Evolutionary conservation across 1,284 basidiomycete species (phyloP).

Genomic region (Hymenochaete sp.): DNA sequence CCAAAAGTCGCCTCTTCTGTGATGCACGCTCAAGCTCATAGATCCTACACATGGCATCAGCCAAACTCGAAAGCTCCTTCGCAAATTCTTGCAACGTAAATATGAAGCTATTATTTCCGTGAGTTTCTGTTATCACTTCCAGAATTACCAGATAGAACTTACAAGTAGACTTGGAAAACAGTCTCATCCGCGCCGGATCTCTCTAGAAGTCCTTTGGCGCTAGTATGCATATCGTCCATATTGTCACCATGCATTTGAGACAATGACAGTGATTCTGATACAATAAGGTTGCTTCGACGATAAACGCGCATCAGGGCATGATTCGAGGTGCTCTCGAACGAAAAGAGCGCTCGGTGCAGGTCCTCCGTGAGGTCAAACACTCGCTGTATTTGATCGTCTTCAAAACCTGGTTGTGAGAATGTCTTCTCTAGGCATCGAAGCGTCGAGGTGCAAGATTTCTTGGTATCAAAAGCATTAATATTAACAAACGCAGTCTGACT

Average conservation of each 20-base stretch:
- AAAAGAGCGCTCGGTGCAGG: slow-evolving; percentile 60
- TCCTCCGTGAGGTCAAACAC: slow-evolving; percentile 55
- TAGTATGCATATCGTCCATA: slow-evolving; percentile 32
- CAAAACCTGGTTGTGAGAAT: slow-evolving; percentile 35
- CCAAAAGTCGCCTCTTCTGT: slow-evolving; percentile 36
- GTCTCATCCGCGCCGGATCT: slow-evolving; percentile 28
- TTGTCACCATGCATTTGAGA: neutral
- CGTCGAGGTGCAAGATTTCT: slow-evolving; percentile 51
- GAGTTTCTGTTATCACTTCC: neutral
- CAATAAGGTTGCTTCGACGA: slow-evolving; percentile 40
- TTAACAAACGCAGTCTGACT: slow-evolving; percentile 7
- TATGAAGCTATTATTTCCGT: slow-evolving; percentile 56
- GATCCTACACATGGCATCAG: slow-evolving; percentile 74
- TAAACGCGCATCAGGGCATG: slow-evolving; percentile 75
- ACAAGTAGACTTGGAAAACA: slow-evolving; percentile 89
- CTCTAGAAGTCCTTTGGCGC: slow-evolving; percentile 35
- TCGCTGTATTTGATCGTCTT: slow-evolving; percentile 33
- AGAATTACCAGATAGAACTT: slow-evolving; percentile 26
- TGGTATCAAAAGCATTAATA: too few relatives aligned
- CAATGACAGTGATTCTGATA: slow-evolving; percentile 21
- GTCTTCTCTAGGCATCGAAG: slow-evolving; percentile 56
- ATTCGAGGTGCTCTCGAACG: slow-evolving; percentile 77
- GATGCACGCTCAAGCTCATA: slow-evolving; percentile 50
- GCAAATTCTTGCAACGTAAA: slow-evolving; percentile 92
- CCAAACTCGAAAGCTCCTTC: slow-evolving; percentile 68